Conservation (phyloP, 805 yeast genomes). For the Pichia kluyveri region DNA sequence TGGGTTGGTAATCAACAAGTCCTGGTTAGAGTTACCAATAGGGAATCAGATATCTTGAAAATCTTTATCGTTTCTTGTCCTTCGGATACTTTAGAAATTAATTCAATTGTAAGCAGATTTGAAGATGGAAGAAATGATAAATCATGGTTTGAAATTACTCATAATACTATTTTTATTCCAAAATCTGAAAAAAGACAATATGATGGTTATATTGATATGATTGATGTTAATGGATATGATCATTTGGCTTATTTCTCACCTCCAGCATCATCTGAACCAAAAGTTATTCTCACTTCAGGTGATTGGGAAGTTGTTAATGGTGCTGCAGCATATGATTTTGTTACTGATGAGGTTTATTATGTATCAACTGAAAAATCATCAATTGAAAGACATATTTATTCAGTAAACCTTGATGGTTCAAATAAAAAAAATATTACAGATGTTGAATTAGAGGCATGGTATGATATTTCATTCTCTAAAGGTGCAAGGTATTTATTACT, state of each 20-base stretch:
- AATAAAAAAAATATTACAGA: slow-evolving; percentile 39
- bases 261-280: slow-evolving; percentile 44
- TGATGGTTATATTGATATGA: slow-evolving; percentile 78
- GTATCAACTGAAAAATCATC: slow-evolving; percentile 70
- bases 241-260: slow-evolving; percentile 86
- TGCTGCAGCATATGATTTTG: slow-evolving; percentile 51
- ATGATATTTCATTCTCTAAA: slow-evolving; percentile 63
- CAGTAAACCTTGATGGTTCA: slow-evolving; percentile 48
- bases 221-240: slow-evolving; percentile 49
- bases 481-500: slow-evolving; percentile 68
- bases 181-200: slow-evolving; percentile 35
- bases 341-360: slow-evolving; percentile 49
- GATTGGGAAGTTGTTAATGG: slow-evolving; percentile 87
- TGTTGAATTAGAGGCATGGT: slow-evolving; percentile 53
- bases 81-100: slow-evolving; percentile 10
- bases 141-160: slow-evolving; percentile 75
- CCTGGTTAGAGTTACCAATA: slow-evolving; percentile 49
- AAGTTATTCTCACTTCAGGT: slow-evolving; percentile 55
- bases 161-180: slow-evolving; percentile 52
- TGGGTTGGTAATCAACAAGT: slow-evolving; percentile 56
- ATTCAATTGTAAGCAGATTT: slow-evolving; percentile 36
- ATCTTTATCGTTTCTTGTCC: slow-evolving; percentile 44
- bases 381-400: slow-evolving; percentile 75
- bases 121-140: slow-evolving; percentile 37
- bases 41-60: slow-evolving; percentile 59